Base-by-base conservation (phyloP, 2,329 filamentous ascomycete genomes). In the Aspergillus sp. region DNA sequence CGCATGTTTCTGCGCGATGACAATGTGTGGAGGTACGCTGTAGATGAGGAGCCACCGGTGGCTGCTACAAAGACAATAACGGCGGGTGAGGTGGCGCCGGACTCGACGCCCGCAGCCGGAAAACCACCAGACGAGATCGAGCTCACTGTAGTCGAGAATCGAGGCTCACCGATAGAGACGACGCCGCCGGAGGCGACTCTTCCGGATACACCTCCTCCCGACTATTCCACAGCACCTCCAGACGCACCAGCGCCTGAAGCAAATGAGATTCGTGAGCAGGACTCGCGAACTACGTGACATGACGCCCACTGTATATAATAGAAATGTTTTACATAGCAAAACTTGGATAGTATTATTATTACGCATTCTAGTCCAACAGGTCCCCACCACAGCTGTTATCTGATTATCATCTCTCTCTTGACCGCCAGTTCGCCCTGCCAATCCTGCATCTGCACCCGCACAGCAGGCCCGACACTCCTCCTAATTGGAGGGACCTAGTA, bases 21-120 rank as follows among this genome's bases (percentile, higher is more conserved):
- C 41, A 63, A 63, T 11, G 66, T 67, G 19, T 71, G 63, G 67
- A 65, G 70, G 33, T 73, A 66, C 51, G 70, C 70, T 5, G 70
- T 73, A 1, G 70, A 73, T 13, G 68, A 72, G 55, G 70, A 73
- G 40, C 59, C 66, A 0, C 20, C 59, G 5, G 61, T 40, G 11
- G 39, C 42, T 8, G 48, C 30, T 1, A 39, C 47, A 11, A 56
- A 57, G 7, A 50, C 51, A 22, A 11, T 20, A 15, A 9, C 37
- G 15, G 9, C 27, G 9, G 27, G 27, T 11, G 27, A 30, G 27
- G 27, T 4, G 8, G 33, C 48, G 15, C n/a, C 44, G 11, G 55
- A 40, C 8, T 22, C 51, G 6, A 27, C n/a, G 13, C 6, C 34
- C 15, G 19, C 22, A 13, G 54, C 50, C 22, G 51, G 41, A 8